Evolutionary conservation across 2,329 filamentous ascomycete genomes (phyloP).

Genomic region (Diaporthe capsici): DNA sequence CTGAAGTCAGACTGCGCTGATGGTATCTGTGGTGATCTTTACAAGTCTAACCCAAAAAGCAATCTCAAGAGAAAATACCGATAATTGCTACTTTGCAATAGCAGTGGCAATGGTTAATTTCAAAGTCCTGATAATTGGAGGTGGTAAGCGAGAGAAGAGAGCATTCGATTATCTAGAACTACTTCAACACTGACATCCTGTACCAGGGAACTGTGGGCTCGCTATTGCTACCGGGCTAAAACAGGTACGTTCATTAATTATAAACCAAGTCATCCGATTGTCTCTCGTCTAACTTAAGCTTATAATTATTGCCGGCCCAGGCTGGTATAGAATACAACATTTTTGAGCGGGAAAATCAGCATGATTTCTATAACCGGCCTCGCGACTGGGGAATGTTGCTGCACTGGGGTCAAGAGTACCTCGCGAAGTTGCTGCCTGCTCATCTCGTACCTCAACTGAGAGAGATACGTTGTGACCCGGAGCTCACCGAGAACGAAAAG

Average conservation of each 20-base stretch:
- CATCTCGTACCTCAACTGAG: not conserved
- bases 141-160: not conserved
- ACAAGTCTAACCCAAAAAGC: not conserved
- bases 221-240: constrained; percentile 3
- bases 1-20: not conserved
- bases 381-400: constrained; percentile 12
- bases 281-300: not conserved
- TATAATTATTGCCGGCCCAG: not conserved
- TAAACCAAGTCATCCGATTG: not conserved
- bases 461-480: not conserved
- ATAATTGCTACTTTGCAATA: no score
- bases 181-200: not conserved
- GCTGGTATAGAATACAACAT: not conserved
- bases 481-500: not conserved
- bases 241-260: not conserved
- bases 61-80: not conserved
- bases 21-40: not conserved
- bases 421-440: not conserved
- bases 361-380: not conserved
- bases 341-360: not conserved
- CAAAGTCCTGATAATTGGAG: not conserved
- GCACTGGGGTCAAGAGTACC: constrained; percentile 13
- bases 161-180: not conserved
- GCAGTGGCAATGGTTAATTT: not conserved
- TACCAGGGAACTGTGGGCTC: not conserved